Base-by-base conservation (phyloP, 2,329 filamentous ascomycete genomes). In the Pseudomassariella vexata region DNA sequence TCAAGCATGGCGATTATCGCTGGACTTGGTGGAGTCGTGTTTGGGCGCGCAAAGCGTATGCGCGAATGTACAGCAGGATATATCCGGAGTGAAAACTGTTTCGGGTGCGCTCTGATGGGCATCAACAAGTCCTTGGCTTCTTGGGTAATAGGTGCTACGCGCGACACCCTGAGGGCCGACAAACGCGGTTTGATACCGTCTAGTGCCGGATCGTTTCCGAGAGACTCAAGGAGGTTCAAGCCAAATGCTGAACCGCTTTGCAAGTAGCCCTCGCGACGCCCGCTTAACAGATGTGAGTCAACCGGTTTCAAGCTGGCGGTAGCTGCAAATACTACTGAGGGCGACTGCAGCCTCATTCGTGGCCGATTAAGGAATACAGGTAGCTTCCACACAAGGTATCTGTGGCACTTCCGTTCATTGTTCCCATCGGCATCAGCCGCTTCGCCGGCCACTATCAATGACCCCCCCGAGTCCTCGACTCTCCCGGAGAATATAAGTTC, bases 221-320 rank as follows among this genome's bases (percentile, higher is more conserved):
- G 84, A 3, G 85, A 73, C 49, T 85, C 80, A 10, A 92, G 72
- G n/a, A 90, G 65, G 53, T 90, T 92, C 40, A 85, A 66, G 2
- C 82, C 79, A 6, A 79, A 72, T 1, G 85, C 79, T 17, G 79
- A 59, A 36, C 78, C 75, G 48, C 80, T 85, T 21, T 75, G 73
- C 19, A 90, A 67, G 48, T 86, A 87, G 32, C 82, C 79, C 36
- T 74, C 66, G 8, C 64, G 60, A 15, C 57, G 41, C 8, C 60
- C 55, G 22, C 66, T 61, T 9, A 56, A 52, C 22, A 61, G 56
- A 9, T 63, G 55, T 22, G 59, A 50, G 19, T 67, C 60, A 10
- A 63, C 55, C 3, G 75, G 71, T 47, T 70, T 77, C 39, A 85
- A 57, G 40, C 69, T 76, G 5, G 77, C 78, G 2, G 68, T 68